Evolutionary conservation across 805 yeast species (phyloP).

Genomic region (Trichomonascus vanleenenianus): DNA sequence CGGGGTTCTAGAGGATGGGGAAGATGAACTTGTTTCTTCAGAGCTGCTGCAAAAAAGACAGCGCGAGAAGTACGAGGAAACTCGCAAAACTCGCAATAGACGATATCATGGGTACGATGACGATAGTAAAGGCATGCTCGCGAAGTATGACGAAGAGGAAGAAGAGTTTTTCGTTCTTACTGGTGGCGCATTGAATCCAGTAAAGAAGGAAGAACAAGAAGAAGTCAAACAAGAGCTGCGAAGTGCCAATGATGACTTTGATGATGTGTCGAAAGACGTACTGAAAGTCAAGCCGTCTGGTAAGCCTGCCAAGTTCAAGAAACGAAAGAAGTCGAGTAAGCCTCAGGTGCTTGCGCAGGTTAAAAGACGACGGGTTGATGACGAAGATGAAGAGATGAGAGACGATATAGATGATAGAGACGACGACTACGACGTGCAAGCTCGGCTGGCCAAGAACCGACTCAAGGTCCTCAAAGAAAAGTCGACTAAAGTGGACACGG

Average conservation of each 20-base stretch:
- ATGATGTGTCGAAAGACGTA: slow-evolving; percentile 4
- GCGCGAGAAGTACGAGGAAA: slow-evolving; percentile 24
- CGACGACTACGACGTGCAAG: slow-evolving; percentile 33
- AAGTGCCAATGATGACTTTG: neutral
- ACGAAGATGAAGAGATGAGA: neutral
- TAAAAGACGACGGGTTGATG: neutral
- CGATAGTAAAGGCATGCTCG: slow-evolving; percentile 10
- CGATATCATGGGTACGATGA: neutral
- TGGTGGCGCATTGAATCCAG: slow-evolving; percentile 31
- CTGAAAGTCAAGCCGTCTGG: slow-evolving; percentile 24
- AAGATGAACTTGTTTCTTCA: slow-evolving; percentile 36
- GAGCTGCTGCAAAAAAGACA: slow-evolving; percentile 23
- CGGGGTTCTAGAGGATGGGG: slow-evolving; percentile 28
- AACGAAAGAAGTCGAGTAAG: slow-evolving; percentile 35
- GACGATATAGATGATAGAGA: slow-evolving; percentile 9
- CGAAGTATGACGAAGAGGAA: slow-evolving; percentile 22
- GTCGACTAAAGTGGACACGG: slow-evolving; percentile 2
- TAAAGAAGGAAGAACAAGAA: slow-evolving; percentile 16
- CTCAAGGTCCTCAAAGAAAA: slow-evolving; percentile 25
- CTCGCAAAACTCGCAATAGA: slow-evolving; percentile 23
- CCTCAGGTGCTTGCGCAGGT: slow-evolving; percentile 17
- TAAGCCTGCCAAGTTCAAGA: slow-evolving; percentile 34
- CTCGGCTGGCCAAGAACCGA: slow-evolving; percentile 24
- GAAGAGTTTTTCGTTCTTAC: slow-evolving; percentile 24
- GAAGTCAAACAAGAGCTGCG: slow-evolving; percentile 11